Conservation (phyloP, 352 stramenopile species). For the Phytopythium oedochilum region DNA sequence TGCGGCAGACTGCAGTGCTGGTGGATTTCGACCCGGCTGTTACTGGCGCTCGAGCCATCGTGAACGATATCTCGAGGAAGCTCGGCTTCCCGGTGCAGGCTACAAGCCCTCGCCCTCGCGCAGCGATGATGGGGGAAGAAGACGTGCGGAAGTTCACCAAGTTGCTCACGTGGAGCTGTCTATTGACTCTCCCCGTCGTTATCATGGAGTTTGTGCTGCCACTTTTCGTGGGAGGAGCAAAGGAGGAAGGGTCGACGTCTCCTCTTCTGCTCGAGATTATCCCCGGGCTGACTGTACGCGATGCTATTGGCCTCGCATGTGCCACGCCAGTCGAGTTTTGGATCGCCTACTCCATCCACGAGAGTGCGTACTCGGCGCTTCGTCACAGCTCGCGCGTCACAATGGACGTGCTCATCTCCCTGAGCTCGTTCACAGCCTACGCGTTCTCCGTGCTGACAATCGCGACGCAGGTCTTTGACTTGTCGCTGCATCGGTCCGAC, state of each 20-base stretch:
- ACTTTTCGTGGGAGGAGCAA: constrained; percentile 16
- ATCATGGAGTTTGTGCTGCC: constrained; percentile 56
- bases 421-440: constrained; percentile 67
- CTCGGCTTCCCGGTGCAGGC: constrained; percentile 45
- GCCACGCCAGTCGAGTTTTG: constrained; percentile 63
- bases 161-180: constrained; percentile 44
- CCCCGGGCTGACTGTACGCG: constrained; percentile 37
- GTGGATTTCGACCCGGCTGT: constrained; percentile 45
- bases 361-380: constrained; percentile 55
- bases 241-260: constrained; percentile 13
- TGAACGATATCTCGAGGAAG: constrained; percentile 26
- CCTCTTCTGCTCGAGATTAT: constrained; percentile 18
- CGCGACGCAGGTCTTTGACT: constrained; percentile 9
- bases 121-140: constrained; percentile 29
- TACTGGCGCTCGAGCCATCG: constrained; percentile 32
- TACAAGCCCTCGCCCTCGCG: constrained; percentile 40
- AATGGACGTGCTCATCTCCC: constrained; percentile 77
- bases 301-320: constrained; percentile 52
- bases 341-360: constrained; percentile 62
- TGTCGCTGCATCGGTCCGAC: constrained; percentile 28
- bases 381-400: constrained; percentile 58
- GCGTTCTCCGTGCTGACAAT: constrained; percentile 48
- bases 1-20: constrained; percentile 14
- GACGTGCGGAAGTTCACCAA: constrained; percentile 39
- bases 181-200: constrained; percentile 51